Evolutionary conservation across 176 grass and related monocot genomes (phyloP).

Genomic region (Rhynchospora pubera): DNA sequence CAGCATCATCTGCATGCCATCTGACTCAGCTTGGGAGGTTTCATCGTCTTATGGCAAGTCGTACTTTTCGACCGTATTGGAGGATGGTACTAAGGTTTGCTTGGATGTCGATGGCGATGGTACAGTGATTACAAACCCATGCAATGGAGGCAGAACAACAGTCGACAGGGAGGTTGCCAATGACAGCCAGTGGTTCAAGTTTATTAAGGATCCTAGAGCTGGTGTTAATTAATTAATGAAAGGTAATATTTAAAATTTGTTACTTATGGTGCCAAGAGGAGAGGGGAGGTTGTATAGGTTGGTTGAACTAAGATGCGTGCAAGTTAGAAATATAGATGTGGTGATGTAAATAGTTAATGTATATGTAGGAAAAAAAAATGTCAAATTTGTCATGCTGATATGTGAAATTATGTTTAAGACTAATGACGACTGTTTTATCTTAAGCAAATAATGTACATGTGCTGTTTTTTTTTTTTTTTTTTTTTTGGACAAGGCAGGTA

Average conservation of each 20-base stretch:
- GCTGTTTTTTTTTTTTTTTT: no score
- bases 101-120: slow-evolving; percentile 16
- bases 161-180: background rate
- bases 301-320: no score
- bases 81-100: slow-evolving; percentile 29
- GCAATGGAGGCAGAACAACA: background rate
- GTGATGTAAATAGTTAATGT: background rate
- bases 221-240: background rate
- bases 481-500: no score
- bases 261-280: background rate
- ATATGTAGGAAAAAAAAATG: background rate
- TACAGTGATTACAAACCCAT: slow-evolving; percentile 24
- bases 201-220: slow-evolving; percentile 5
- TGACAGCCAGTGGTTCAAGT: slow-evolving; percentile 41
- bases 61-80: slow-evolving; percentile 20
- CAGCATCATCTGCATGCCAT: slow-evolving; percentile 22
- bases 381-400: background rate
- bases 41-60: slow-evolving; percentile 5
- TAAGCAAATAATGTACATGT: no score
- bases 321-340: background rate
- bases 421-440: background rate
- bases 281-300: background rate
- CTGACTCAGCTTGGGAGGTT: slow-evolving; percentile 21
- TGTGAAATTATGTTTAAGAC: background rate
- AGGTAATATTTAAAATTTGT: background rate